Evolutionary conservation across 2,329 filamentous ascomycete genomes (phyloP), one percentile per base, ranked within the genome.

Genomic region (Microdochium nivale): DNA sequence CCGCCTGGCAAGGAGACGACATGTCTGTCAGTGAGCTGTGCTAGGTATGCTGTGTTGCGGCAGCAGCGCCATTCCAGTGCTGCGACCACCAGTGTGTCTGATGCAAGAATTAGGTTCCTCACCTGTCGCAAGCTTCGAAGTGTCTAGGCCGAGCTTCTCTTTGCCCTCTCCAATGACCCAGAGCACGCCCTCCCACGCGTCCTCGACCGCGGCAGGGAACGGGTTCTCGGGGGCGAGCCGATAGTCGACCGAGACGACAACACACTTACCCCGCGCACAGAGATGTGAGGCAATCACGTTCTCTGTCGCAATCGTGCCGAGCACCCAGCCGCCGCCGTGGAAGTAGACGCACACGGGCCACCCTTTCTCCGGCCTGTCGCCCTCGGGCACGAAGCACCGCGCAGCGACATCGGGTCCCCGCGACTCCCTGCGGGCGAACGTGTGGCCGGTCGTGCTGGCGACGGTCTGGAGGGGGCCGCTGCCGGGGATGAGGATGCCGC

Each of bases 291-390:
- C 77, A 2, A 81, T 74, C 3, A 72, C 70, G 56, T 82, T 81
- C 64, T 83, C 79, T 0, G 77, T 80, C 53, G 78, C 70, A 44
- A 81, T 79, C 47, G 75, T 78, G 0, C 79, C 79, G 27, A 81
- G 57, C 2, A 81, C 78, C 77, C 78, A 83, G 3, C 79, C 79
- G 1, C 79, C 79, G 3, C 79, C 79, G 56, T 83, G 79, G 57
- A 73, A 78, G 60, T 79, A 83, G 3, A 82, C 56, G 60, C 77
- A 72, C 8, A 76, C 70, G 2, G 79, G 79, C 78, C 78, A 82
- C 25, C 79, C 79, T 0, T 55, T 58, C 0, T 58, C 62, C 0
- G 77, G 77, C 11, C 53, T 66, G 4, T 66, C 54, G 0, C 73
- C 74, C 4, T 63, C 59, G 0, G 79, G 79, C 1, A 72, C 78